Conservation (phyloP, 2,329 filamentous ascomycete species). For the Talaromyces sp. region DNA sequence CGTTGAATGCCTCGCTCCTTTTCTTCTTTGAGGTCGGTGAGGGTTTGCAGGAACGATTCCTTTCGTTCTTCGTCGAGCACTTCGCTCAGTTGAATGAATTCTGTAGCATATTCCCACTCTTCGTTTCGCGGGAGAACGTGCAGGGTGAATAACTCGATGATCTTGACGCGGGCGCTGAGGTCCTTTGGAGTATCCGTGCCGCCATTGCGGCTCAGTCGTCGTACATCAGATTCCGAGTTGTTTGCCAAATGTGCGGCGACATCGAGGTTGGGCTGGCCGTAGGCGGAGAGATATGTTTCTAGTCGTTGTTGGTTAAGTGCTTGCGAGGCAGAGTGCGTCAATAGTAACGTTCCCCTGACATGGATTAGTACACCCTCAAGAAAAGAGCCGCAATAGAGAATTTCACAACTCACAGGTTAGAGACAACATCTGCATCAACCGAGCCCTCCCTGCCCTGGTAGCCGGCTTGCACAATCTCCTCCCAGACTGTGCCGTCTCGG, state of each 20-base stretch:
- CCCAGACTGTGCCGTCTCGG: constrained; percentile 88
- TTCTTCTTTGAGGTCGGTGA: constrained; percentile 80
- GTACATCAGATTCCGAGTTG: constrained; percentile 28
- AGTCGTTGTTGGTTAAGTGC: constrained; percentile 78
- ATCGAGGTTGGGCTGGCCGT: constrained; percentile 68
- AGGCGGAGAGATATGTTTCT: constrained; percentile 81
- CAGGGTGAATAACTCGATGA: constrained; percentile 90
- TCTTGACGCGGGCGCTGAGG: constrained; percentile 78
- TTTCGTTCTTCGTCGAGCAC: constrained; percentile 88
- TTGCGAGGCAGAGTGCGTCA: constrained; percentile 86
- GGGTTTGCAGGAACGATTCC: constrained; percentile 80
- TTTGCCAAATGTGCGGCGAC: constrained; percentile 58
- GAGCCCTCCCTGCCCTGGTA: constrained; percentile 86
- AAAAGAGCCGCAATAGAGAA: neutral
- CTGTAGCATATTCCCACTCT: constrained; percentile 91
- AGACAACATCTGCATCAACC: constrained; percentile 88
- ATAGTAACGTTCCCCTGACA: constrained; percentile 76
- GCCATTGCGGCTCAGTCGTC: constrained; percentile 39
- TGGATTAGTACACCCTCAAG: neutral
- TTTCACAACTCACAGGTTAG: constrained; percentile 41
- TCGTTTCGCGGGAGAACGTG: constrained; percentile 91
- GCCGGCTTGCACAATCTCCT: constrained; percentile 80
- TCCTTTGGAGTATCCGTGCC: constrained; percentile 81
- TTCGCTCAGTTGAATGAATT: constrained; percentile 82
- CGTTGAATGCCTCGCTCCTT: constrained; percentile 66